Evolutionary conservation across 2,329 filamentous ascomycete genomes (phyloP).

Genomic region (Talaromyces sp.): DNA sequence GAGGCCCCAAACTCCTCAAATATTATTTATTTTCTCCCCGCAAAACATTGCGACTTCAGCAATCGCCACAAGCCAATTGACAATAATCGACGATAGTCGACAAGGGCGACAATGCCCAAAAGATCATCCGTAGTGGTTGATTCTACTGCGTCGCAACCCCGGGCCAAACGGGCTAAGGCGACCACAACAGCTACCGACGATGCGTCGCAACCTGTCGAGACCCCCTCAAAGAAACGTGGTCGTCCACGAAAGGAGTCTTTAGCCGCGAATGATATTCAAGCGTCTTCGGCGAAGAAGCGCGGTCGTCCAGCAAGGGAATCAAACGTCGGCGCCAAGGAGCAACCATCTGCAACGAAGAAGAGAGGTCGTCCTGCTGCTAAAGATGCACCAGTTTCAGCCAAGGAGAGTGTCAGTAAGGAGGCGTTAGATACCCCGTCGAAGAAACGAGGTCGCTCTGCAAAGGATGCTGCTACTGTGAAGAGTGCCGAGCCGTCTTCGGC

Average conservation of each 20-base stretch:
- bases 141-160: not conserved
- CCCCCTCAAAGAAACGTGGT: not conserved
- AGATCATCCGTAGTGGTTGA: not conserved
- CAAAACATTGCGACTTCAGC: not conserved
- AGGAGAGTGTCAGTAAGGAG: not conserved
- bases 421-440: not conserved
- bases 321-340: not conserved
- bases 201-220: not conserved
- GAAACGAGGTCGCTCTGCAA: not conserved
- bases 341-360: not conserved
- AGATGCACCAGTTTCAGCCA: no score
- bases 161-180: not conserved
- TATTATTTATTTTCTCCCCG: not conserved
- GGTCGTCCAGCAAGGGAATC: not conserved
- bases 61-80: not conserved
- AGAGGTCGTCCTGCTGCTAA: constrained; percentile 1
- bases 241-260: not conserved
- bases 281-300: not conserved
- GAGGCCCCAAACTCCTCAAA: not conserved
- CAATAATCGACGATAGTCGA: not conserved
- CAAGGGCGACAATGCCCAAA: not conserved
- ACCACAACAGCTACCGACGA: not conserved
- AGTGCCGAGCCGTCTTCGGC: not conserved
- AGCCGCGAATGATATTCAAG: not conserved
- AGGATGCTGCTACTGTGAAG: not conserved